Percentiles rank a stretch among this genome's conserved stretches.
Conservation (phyloP, 306 rosid species). For the Begonia masoniana region DNA sequence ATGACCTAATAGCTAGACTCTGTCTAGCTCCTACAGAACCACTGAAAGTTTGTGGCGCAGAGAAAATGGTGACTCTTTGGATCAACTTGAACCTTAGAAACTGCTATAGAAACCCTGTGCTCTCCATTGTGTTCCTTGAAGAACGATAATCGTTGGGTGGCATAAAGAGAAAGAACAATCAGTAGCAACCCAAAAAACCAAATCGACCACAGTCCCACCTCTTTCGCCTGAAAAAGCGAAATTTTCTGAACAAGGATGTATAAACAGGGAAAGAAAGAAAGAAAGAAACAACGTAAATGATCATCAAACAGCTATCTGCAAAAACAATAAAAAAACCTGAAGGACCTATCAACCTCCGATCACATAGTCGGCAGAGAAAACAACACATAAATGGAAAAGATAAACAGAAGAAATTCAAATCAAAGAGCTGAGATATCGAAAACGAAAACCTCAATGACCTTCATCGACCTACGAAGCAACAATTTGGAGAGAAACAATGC, state of each 20-base stretch:
- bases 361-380: too few species aligned
- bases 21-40: slow-evolving; percentile 49
- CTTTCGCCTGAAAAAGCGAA: slow-evolving; percentile 31
- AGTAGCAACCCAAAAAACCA: slow-evolving; percentile 71
- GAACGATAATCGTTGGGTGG: slow-evolving; percentile 51
- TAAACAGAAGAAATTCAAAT: too few species aligned
- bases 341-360: too few species aligned
- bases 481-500: too few species aligned
- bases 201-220: slow-evolving; percentile 47
- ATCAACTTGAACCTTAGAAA: slow-evolving; percentile 9
- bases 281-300: not conserved
- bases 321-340: too few species aligned
- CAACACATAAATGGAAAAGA: too few species aligned
- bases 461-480: too few species aligned
- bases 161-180: slow-evolving; percentile 54
- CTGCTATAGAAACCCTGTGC: slow-evolving; percentile 7
- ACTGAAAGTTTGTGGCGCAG: slow-evolving; percentile 62
- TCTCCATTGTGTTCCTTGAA: slow-evolving; percentile 22
- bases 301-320: too few species aligned
- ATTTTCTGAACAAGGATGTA: slow-evolving; percentile 2
- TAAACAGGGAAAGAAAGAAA: slow-evolving; percentile 7
- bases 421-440: too few species aligned
- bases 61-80: slow-evolving; percentile 49
- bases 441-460: too few species aligned
- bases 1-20: slow-evolving; percentile 54